Base-by-base conservation (phyloP, 192 early-diverging fungal species). In the Umbelopsis ramanniana region DNA sequence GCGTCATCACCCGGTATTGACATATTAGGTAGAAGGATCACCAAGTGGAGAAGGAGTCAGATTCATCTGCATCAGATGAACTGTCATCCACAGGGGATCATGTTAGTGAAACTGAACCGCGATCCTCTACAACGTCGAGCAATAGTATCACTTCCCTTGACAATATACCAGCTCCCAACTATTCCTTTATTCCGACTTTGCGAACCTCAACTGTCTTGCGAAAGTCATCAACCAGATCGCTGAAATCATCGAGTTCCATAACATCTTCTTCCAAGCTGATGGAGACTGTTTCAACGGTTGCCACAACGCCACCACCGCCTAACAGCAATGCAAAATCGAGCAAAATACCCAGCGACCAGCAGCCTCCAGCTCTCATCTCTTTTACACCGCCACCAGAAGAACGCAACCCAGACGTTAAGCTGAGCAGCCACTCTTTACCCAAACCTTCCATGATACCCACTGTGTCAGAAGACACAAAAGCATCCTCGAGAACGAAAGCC, bases 391-490 rank as follows among this genome's bases (percentile, higher is more conserved):
- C 57, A 37, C 57, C 57, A 14, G 57, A 37, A 37, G 57, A 63
- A 29, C 15, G 17, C 23, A 63, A 3, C 17, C 48, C 48, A 63
- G 11, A 63, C 17, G 24, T n/a, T 22, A 29, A n/a, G 9, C 35
- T 1, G 19, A 50, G 17, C 57, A 35, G 17, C 7, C 26, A 19
- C n/a, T 19, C 57, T 19, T 29, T 35, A 37, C 17, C 57, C 4
- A 63, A 63, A 37, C 57, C 57, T 37, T 63, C 57, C 2, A 29
- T 63, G 33, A 63, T 63, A n/a, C 57, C 57, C 11, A 63, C 57
- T 1, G 17, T 37, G 19, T 37, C 57, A 14, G 57, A 63, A 37
- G 33, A 63, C 35, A 37, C 14, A 17, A 37, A 14, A 29, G 26
- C 57, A 6, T 6, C 26, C 15, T 29, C 29, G 2, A 8, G 57